Base-by-base conservation (phyloP, 2,329 filamentous ascomycete genomes). In the Fusarium torreyae region DNA sequence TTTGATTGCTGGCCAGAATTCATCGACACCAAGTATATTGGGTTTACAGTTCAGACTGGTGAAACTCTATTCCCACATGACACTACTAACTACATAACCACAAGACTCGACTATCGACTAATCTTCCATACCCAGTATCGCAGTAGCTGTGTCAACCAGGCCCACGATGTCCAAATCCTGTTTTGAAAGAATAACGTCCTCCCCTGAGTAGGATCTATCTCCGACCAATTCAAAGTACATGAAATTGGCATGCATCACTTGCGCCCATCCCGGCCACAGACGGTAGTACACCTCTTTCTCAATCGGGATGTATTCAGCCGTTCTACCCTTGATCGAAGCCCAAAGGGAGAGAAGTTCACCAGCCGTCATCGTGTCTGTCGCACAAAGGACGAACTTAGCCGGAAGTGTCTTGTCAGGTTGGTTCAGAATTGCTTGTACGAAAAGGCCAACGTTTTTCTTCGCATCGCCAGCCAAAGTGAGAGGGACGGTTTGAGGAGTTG, bases 391-490 rank as follows among this genome's bases (percentile, higher is more conserved):
- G 24, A 77, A 74, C 13, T 66, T 74, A 0, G 74, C 77, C 6
- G 61, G 58, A 0, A 70, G 51, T 3, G 78, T 79, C 55, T 76
- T 69, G 4, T 67, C 63, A 0, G 77, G 77, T 45, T 80, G 69
- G 5, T 69, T 65, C 7, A 81, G 49, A 15, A 80, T 76, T 3
- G 78, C 76, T 8, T 57, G 56, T 3, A 75, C 77, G 52, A 80
- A 81, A 2, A 72, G 58, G 1, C 78, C 79, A 14, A 80, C 52
- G 46, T 82, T 82, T 18, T 51, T 62, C 3, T 40, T 64, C 9
- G 73, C 71, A 48, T 79, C 76, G 8, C 80, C 80, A 42, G 80
- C 71, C 5, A 71, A 59, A 7, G 57, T 48, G 13, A 82, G 66
- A 1, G 74, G 75, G 1, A 74, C 76, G 2, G 74, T 63, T 2